Evolutionary conservation across 2,329 filamentous ascomycete species (phyloP).

Genomic region (Ophiocordyceps unilateralis): DNA sequence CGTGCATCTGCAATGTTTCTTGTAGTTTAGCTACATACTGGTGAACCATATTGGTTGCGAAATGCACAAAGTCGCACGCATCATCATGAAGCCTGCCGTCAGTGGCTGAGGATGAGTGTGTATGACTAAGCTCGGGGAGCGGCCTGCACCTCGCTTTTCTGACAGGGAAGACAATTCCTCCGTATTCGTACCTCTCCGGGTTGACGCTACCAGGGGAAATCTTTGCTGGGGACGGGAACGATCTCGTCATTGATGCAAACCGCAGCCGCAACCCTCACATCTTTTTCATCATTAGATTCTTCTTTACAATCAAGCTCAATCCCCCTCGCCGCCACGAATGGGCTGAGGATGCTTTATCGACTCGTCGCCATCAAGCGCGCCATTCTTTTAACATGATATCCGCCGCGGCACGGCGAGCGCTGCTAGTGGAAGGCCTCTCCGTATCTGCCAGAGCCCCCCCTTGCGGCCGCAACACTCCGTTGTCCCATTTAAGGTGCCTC

Average conservation of each 20-base stretch:
- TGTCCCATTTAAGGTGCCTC: background rate
- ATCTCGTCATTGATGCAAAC: constrained; percentile 5
- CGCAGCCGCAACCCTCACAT: background rate
- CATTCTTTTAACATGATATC: constrained; percentile 25
- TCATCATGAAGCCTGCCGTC: too few species aligned
- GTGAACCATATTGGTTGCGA: background rate
- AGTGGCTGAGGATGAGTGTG: background rate
- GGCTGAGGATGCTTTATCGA: constrained; percentile 14
- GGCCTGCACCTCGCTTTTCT: background rate
- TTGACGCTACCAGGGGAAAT: background rate
- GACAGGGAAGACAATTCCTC: too few species aligned
- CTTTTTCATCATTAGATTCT: background rate
- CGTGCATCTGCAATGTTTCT: background rate
- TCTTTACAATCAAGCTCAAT: background rate
- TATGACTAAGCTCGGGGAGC: background rate
- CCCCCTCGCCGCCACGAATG: background rate
- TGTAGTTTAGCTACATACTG: background rate
- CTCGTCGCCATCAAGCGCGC: constrained; percentile 6
- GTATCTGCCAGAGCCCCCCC: background rate
- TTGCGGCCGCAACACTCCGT: background rate
- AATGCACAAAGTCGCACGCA: background rate
- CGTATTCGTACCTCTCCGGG: background rate
- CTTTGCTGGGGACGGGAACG: constrained; percentile 13
- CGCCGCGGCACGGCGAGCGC: constrained; percentile 29
- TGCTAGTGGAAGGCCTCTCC: constrained; percentile 15